Conservation (phyloP, 768 basidiomycete species). For the Psilocybe subaeruginosa region DNA sequence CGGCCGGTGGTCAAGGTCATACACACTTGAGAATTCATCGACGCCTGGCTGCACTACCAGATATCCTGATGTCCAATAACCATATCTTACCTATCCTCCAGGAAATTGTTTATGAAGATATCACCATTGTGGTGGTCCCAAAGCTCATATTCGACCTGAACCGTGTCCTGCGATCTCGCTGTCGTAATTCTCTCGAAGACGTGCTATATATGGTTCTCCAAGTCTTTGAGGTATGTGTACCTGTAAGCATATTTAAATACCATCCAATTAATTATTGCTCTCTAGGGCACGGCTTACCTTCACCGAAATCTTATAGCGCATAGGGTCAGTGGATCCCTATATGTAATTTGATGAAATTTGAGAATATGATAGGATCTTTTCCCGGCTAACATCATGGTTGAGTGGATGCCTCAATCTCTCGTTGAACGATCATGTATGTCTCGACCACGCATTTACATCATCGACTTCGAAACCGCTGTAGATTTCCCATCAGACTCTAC, state of each 20-base stretch:
- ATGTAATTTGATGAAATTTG: background rate
- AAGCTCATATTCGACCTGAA: background rate
- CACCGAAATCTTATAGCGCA: conserved; percentile 10
- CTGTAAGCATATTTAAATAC: no score
- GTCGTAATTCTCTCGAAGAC: conserved; percentile 9
- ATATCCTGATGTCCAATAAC: conserved; percentile 1
- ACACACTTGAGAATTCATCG: background rate
- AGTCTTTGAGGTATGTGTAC: conserved; percentile 10
- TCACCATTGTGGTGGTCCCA: background rate
- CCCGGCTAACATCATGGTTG: conserved; percentile 7
- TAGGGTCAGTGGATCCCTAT: background rate
- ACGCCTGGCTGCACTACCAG: background rate
- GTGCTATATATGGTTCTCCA: conserved; percentile 10
- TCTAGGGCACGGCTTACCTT: conserved; percentile 6
- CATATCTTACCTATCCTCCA: conserved; percentile 4
- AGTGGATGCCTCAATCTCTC: conserved; percentile 11
- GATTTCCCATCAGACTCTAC: conserved; percentile 7
- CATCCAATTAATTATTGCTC: no score
- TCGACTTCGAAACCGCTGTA: conserved; percentile 18
- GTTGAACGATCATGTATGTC: background rate
- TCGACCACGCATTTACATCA: conserved; percentile 14
- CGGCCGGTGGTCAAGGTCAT: conserved; percentile 1
- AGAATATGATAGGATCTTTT: conserved; percentile 9
- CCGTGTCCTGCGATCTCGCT: no score
- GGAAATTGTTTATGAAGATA: conserved; percentile 4